Evolutionary conservation across 345 rosid genomes (phyloP), one percentile per base, ranked within the genome.

Genomic region (Sonneratia alba): DNA sequence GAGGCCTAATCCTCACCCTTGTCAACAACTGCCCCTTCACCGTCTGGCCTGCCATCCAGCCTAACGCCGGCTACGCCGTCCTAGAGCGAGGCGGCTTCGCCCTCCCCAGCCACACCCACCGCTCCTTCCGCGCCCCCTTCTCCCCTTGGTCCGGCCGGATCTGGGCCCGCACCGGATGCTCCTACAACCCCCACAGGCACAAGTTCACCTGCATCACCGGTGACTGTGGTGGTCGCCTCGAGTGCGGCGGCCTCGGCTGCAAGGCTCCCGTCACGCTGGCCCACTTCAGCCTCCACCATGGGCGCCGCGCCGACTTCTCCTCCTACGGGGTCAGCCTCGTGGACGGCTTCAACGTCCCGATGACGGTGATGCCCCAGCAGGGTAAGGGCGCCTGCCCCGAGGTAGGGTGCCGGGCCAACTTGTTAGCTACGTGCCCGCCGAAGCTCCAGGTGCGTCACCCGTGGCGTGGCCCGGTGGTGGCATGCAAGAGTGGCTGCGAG

Each of bases 341-440:
- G 9, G 98, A 94, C 75, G 98, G 97, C 0, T 94, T 81, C 72
- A 94, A 94, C 84, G 72, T 91, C 72, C 97, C 97, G 24, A 68
- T 94, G 92, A 94, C 97, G 1, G 88, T 94, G 72, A 94, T 97
- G 68, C 98, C 98, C 2, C 97, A 94, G 53, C 96, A 91, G 73
- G 98, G 98, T 11, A 75, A 77, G 62, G 98, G 98, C 0, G 76
- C 73, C 2, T 91, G 97, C 72, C 98, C 98, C 0, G 98, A 91
- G 6, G 97, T 94, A 0, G 98, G 98, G 0, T 94, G 98, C 75
- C 72, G 83, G 38, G 95, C 82, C 3, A 42, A 94, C 14, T 82
- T 94, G 10, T 75, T 94, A 0, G 79, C 74, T 19, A 78, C 90
- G 4, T 94, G 98, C 66, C 96, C 97, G 0, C 70, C 70, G 18